Evolutionary conservation across 805 yeast species (phyloP).

Genomic region (Candida bentonensis): DNA sequence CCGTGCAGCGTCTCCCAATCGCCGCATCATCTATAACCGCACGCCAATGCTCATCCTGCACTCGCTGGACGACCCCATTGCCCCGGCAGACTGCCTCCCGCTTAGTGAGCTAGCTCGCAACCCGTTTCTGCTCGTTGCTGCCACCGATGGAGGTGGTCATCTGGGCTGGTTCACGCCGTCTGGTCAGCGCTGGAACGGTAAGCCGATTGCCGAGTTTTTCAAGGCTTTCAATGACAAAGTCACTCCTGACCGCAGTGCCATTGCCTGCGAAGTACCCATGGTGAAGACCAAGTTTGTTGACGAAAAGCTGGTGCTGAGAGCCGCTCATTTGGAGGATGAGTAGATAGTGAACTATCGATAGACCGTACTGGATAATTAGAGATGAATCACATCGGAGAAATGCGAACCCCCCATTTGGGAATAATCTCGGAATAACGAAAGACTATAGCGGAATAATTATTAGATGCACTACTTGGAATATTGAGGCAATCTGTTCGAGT

Average conservation of each 20-base stretch:
- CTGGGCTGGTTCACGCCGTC: constrained; percentile 57
- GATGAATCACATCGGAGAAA: too few relatives aligned
- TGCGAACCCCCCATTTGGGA: too few relatives aligned
- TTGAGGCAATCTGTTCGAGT: too few relatives aligned
- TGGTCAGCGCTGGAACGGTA: constrained; percentile 54
- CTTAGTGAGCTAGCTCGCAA: constrained; percentile 33
- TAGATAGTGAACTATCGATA: too few relatives aligned
- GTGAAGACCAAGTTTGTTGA: neutral
- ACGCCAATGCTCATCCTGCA: constrained; percentile 54
- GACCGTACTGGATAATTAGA: neutral
- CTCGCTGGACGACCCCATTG: constrained; percentile 65
- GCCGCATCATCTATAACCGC: constrained; percentile 34
- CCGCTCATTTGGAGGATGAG: neutral
- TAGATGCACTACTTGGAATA: too few relatives aligned
- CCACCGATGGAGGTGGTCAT: constrained; percentile 67
- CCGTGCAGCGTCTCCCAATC: constrained; percentile 42
- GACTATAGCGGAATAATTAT: neutral
- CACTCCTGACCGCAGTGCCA: neutral
- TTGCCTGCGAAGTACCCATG: neutral
- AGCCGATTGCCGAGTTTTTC: constrained; percentile 34
- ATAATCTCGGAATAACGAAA: neutral
- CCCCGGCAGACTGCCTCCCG: constrained; percentile 41
- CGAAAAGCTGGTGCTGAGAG: neutral
- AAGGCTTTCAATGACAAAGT: constrained; percentile 21
- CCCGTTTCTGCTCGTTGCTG: constrained; percentile 44